Evolutionary conservation across 768 basidiomycete species (phyloP).

Genomic region (Leccinum imitatum): DNA sequence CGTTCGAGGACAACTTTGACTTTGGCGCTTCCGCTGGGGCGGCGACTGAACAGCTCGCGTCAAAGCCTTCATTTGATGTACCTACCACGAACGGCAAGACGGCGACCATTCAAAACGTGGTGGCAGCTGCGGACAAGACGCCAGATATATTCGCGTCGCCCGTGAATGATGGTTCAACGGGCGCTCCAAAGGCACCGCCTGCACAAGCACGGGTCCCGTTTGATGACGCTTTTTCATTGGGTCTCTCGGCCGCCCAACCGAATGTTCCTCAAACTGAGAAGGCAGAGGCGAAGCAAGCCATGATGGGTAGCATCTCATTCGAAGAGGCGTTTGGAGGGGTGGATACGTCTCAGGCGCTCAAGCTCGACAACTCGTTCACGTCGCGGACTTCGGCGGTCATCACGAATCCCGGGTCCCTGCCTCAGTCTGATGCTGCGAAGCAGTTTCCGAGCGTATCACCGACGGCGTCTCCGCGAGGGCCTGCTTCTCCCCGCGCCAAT

Average conservation of each 20-base stretch:
- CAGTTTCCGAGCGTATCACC: conserved; percentile 42
- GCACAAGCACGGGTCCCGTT: conserved; percentile 37
- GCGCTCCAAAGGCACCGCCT: conserved; percentile 16
- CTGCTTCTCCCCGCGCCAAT: conserved; percentile 31
- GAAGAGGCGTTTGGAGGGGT: conserved; percentile 59
- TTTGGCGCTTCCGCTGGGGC: conserved; percentile 44
- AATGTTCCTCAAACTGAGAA: conserved; percentile 19
- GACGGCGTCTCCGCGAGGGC: conserved; percentile 39
- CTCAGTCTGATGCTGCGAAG: conserved; percentile 19
- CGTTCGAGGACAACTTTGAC: conserved; percentile 68
- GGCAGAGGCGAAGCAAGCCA: conserved; percentile 9
- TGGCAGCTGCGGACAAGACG: conserved; percentile 6
- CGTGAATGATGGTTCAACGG: conserved; percentile 11
- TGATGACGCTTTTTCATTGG: conserved; percentile 48
- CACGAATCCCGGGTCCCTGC: conserved; percentile 20
- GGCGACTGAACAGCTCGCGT: conserved; percentile 27
- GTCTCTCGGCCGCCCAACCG: conserved; percentile 5
- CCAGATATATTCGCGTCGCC: conserved; percentile 16
- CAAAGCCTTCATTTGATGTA: conserved; percentile 22
- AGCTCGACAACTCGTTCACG: conserved; percentile 40
- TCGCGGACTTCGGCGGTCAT: conserved; percentile 35
- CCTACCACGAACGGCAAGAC: conserved; percentile 28
- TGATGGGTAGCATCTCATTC: conserved; percentile 36
- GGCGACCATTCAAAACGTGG: conserved; percentile 8
- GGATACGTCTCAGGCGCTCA: conserved; percentile 37